Percentiles rank a stretch among this genome's conserved stretches.
These are phyloP conservation scores for Saccharomycopsis sp. DNA, from an alignment of 805 yeast species.

Conservation along the genomic window DNA sequence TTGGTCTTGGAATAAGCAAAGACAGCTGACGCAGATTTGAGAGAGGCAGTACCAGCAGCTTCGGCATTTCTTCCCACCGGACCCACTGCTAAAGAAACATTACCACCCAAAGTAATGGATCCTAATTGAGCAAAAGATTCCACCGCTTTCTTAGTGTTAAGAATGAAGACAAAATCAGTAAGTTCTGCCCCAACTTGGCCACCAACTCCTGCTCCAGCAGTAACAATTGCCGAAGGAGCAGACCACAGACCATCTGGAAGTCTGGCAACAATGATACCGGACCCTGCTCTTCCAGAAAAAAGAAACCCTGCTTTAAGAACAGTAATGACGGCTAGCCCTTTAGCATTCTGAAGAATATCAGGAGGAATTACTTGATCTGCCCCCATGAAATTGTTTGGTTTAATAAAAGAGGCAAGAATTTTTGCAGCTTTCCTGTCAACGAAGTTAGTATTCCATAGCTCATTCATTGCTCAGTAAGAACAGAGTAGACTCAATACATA, in stretches of 20 bases:
- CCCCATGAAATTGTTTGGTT: conserved; percentile 89
- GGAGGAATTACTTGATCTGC: conserved; percentile 89
- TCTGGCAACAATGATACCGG: conserved; percentile 90
- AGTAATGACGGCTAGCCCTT: conserved; percentile 85
- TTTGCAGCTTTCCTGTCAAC: conserved; percentile 79
- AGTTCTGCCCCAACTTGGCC: conserved; percentile 95
- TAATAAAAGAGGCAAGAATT: conserved; percentile 77
- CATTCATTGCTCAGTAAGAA: background rate
- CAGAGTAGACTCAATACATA: conserved; percentile 32
- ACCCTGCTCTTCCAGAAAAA: conserved; percentile 95
- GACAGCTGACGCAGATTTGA: conserved; percentile 79
- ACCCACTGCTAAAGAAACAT: conserved; percentile 92
- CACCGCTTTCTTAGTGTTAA: conserved; percentile 81
- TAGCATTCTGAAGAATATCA: conserved; percentile 73
- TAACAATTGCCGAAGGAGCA: conserved; percentile 89
- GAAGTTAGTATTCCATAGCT: background rate
- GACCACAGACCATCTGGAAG: conserved; percentile 96
- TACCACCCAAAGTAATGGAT: conserved; percentile 90
- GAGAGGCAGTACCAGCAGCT: conserved; percentile 90
- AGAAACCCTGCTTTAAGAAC: conserved; percentile 96
- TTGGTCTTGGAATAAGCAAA: conserved; percentile 92
- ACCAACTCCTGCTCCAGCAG: conserved; percentile 99
- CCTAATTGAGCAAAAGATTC: conserved; percentile 91
- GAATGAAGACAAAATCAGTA: conserved; percentile 90
- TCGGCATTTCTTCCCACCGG: conserved; percentile 97